Conservation (phyloP, 2,329 filamentous ascomycete genomes). For the Fusarium falciforme region DNA sequence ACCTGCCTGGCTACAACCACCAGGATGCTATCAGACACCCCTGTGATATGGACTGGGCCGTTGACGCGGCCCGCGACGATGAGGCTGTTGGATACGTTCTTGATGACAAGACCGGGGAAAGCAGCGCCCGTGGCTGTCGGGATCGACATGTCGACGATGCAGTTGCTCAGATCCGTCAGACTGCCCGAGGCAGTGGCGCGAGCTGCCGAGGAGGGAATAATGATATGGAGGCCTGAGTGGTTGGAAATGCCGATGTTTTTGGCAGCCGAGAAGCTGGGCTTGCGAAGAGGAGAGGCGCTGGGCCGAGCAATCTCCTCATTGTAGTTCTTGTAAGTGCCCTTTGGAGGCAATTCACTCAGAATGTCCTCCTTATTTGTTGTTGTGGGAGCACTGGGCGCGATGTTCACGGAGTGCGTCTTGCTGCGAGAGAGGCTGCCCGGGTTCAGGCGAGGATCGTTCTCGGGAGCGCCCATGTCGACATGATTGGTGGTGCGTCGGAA, state of each 20-base stretch:
- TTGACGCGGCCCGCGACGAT: conserved; percentile 82
- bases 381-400: conserved; percentile 5
- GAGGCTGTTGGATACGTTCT: conserved; percentile 75
- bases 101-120: conserved; percentile 77
- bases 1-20: conserved; percentile 88
- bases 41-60: conserved; percentile 87
- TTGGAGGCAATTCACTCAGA: conserved; percentile 31
- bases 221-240: conserved; percentile 78
- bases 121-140: conserved; percentile 67
- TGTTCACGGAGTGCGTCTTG: conserved; percentile 33
- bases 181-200: conserved; percentile 79
- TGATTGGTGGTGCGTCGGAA: conserved; percentile 68
- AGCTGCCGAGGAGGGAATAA: conserved; percentile 77
- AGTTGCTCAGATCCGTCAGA: conserved; percentile 74
- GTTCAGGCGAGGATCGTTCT: conserved; percentile 57
- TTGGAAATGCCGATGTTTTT: conserved; percentile 73
- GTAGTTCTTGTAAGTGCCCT: conserved; percentile 61
- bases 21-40: conserved; percentile 76
- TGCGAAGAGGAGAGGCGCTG: conserved; percentile 58
- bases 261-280: conserved; percentile 72
- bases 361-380: conserved; percentile 23
- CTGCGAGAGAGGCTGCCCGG: conserved; percentile 50
- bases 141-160: conserved; percentile 83
- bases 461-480: conserved; percentile 56
- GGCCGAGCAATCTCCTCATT: conserved; percentile 65